Evolutionary conservation across 176 grass and related monocot species (phyloP), one percentile per base, ranked within the genome.

Genomic region (Eragrostis curvula): DNA sequence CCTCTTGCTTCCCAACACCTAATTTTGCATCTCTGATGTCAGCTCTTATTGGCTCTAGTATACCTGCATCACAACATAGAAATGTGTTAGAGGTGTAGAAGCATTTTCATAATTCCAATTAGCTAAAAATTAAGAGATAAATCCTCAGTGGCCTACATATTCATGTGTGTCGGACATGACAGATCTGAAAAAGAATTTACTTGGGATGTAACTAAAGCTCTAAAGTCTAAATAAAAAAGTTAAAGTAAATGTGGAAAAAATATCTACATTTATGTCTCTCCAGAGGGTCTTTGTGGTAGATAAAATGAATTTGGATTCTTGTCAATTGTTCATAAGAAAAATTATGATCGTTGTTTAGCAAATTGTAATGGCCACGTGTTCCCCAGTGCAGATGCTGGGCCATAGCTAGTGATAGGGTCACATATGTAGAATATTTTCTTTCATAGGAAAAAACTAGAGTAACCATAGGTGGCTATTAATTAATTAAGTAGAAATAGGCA

Each of bases 1-100:
- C 74, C 76, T 98, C 93, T 91, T 93, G 96, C 78, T 98, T 98
- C 20, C 96, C 96, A 62, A 98, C 96, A 29, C 96, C 96, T 27
- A 98, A 66, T 75, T 96, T 98, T 79, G 93, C 87, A 70, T 99
- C 96, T 80, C 96, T 96, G 9, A 96, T 86, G 71, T 73, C 88
- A 79, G 96, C 85, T 90, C 91, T 95, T 93, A 98, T 96, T 57
- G 96, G 96, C 76, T 95, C 93, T 23, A 84, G 52, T 85, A 95
- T 96, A 72, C 96, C 96, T 98, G 75, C 43, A 93, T 48, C 0
- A 49, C 7, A 68, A 30, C 6, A 86, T 32, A 52, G 2, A 73
- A 78, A 49, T 2, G 12, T 16, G 30, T 36, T 2, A 57, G 72
- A 52, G 42, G 23, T 55, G 36, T n/a, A 83, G 21, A 41, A 29